Evolutionary conservation across 164 flowering plant species (phyloP).

Genomic region (Brasenia schreberi): DNA sequence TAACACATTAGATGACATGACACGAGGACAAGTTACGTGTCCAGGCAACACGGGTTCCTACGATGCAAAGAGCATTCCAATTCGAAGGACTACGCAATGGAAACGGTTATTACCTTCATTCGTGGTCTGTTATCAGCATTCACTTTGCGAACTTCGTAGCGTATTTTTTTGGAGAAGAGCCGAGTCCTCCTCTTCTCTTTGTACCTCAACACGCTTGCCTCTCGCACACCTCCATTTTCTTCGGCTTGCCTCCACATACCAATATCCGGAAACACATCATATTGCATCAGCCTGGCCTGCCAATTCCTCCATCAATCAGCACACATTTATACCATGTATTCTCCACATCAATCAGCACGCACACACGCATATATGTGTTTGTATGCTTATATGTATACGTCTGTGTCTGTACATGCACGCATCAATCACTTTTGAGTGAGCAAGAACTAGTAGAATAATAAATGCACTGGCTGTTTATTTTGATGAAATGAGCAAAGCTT

Average conservation of each 20-base stretch:
- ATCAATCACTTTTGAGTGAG: background rate
- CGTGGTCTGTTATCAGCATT: constrained; percentile 93
- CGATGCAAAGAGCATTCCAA: too few species aligned
- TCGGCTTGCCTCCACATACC: background rate
- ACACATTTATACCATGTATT: background rate
- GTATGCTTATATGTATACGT: background rate
- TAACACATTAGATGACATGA: too few species aligned
- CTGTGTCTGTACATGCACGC: background rate
- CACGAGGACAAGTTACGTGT: too few species aligned
- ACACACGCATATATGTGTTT: background rate
- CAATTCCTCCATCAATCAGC: constrained; percentile 2
- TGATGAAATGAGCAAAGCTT: background rate
- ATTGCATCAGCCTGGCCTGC: constrained; percentile 68
- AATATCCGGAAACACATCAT: constrained; percentile 55
- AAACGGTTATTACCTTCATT: constrained; percentile 47
- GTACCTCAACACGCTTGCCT: constrained; percentile 82
- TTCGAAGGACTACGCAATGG: background rate
- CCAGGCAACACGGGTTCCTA: too few species aligned
- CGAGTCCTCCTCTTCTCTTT: constrained; percentile 72
- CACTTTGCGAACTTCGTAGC: constrained; percentile 84
- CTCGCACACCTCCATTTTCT: constrained; percentile 44
- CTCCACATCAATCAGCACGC: constrained; percentile 1
- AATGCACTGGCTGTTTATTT: background rate
- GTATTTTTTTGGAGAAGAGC: constrained; percentile 87
- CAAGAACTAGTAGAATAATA: background rate